A percentile compares a stretch with the other conserved stretches of the same genome.
Conservation (phyloP, 768 basidiomycete species). For the Agrocybe praecox region DNA sequence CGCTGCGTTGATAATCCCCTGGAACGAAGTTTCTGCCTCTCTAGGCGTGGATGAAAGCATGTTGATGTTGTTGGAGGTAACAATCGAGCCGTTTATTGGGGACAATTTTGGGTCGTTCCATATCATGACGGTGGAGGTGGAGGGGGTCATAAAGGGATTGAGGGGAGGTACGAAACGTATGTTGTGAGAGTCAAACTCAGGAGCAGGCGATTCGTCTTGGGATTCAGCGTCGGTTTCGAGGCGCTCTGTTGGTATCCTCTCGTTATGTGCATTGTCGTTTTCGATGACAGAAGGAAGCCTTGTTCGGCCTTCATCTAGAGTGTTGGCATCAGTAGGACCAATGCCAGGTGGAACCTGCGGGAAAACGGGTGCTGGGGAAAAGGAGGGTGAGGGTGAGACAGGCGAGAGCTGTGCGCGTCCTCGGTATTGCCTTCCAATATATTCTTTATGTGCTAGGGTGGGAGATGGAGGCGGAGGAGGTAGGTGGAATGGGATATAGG, state of each 20-base stretch:
- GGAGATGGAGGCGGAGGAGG: slow-evolving; percentile 21
- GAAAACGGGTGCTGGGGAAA: not conserved
- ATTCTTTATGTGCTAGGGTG: slow-evolving; percentile 16
- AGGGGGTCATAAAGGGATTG: slow-evolving; percentile 14
- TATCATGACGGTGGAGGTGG: slow-evolving; percentile 12
- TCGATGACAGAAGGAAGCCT: not conserved
- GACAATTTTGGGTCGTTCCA: slow-evolving; percentile 29
- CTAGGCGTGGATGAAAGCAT: not conserved
- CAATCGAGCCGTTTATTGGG: slow-evolving; percentile 20
- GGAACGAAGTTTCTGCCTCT: not conserved
- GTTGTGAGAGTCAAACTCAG: slow-evolving; percentile 23
- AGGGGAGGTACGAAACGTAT: slow-evolving; percentile 20
- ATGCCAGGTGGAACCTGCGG: not conserved
- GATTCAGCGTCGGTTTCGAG: not conserved
- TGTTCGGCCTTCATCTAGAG: not conserved
- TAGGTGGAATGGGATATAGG: slow-evolving; percentile 15
- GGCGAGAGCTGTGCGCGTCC: slow-evolving; percentile 10
- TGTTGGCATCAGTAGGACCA: not conserved
- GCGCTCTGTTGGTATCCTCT: too few relatives aligned
- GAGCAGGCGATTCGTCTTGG: not conserved
- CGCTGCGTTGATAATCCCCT: not conserved
- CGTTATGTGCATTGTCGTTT: not conserved
- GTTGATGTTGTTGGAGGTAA: not conserved
- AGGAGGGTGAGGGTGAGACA: slow-evolving; percentile 14
- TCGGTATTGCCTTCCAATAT: slow-evolving; percentile 10